Percentiles rank a stretch among this genome's conserved stretches.
Conservation (phyloP, 2,329 filamentous ascomycete genomes). For the Nemania serpens region DNA sequence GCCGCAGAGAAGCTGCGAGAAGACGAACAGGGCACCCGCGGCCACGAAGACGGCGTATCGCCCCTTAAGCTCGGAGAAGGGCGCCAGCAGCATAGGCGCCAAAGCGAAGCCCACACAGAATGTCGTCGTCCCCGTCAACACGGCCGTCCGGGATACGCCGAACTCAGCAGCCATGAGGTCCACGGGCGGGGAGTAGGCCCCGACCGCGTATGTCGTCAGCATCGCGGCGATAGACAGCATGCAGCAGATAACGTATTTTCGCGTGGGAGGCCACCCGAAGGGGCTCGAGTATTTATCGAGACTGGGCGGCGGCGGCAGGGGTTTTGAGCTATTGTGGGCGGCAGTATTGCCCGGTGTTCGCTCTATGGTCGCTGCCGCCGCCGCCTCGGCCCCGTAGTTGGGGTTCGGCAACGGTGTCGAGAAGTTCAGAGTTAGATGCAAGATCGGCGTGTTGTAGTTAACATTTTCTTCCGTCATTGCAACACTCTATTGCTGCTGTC, state of each 20-base stretch:
- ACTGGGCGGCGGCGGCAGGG: background rate
- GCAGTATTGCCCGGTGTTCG: too few relatives aligned
- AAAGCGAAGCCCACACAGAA: slow-evolving; percentile 10
- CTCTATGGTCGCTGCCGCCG: too few relatives aligned
- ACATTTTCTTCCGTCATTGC: too few relatives aligned
- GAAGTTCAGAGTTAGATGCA: too few relatives aligned
- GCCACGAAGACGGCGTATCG: slow-evolving; percentile 3
- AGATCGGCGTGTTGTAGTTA: too few relatives aligned
- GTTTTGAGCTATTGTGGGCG: too few relatives aligned
- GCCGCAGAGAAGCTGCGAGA: slow-evolving; percentile 1
- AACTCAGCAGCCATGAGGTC: background rate
- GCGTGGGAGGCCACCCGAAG: background rate
- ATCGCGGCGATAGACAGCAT: background rate
- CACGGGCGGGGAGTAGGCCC: background rate
- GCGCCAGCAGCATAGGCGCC: slow-evolving; percentile 12
- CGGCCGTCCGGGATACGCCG: too few relatives aligned
- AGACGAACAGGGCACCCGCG: slow-evolving; percentile 2
- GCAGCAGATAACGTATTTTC: background rate
- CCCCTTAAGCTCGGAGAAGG: slow-evolving; percentile 6
- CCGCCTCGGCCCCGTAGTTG: too few relatives aligned
- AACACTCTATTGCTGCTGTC: too few relatives aligned
- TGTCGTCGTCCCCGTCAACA: slow-evolving; percentile 1
- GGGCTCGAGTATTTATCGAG: background rate
- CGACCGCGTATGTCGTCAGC: background rate
- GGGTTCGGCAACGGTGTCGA: too few relatives aligned